Conservation (phyloP, 352 stramenopile genomes). For the Halophytophthora polymorphica region DNA sequence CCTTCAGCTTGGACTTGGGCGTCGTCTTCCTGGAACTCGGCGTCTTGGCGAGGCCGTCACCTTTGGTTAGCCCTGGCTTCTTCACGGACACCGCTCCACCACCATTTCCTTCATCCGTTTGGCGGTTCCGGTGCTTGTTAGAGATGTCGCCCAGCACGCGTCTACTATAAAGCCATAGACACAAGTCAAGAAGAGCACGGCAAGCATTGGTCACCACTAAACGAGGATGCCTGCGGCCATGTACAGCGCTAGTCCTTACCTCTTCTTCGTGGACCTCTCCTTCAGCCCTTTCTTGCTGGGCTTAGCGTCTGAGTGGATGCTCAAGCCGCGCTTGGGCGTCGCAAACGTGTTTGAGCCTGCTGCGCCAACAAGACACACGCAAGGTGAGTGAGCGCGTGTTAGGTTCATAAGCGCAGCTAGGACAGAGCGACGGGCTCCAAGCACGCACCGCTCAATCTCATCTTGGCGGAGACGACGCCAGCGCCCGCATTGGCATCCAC, state of each 20-base stretch:
- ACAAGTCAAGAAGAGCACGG: not conserved
- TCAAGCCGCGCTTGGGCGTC: slow-evolving; percentile 34
- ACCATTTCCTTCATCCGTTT: slow-evolving; percentile 8
- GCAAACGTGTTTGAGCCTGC: slow-evolving; percentile 18
- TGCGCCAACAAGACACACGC: not conserved
- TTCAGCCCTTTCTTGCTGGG: slow-evolving; percentile 33
- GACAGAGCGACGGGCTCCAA: not conserved
- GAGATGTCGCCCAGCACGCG: slow-evolving; percentile 74
- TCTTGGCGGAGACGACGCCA: slow-evolving; percentile 19
- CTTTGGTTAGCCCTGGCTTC: slow-evolving; percentile 22
- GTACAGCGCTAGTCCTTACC: slow-evolving; percentile 20
- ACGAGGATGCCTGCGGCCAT: not conserved
- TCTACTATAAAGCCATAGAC: slow-evolving; percentile 25
- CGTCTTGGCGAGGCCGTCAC: slow-evolving; percentile 23
- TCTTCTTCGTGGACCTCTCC: slow-evolving; percentile 38
- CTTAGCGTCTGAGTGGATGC: slow-evolving; percentile 42
- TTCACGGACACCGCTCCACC: slow-evolving; percentile 10
- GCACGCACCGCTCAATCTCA: slow-evolving; percentile 24
- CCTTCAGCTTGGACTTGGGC: slow-evolving; percentile 10
- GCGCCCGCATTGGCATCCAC: slow-evolving; percentile 30
- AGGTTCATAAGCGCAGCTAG: no score
- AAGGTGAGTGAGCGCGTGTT: no score
- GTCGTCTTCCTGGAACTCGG: slow-evolving; percentile 16
- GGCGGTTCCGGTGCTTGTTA: slow-evolving; percentile 56
- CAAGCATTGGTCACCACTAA: not conserved